Base-by-base conservation (phyloP, 2,329 filamentous ascomycete genomes). In the Venturia carpophila region DNA sequence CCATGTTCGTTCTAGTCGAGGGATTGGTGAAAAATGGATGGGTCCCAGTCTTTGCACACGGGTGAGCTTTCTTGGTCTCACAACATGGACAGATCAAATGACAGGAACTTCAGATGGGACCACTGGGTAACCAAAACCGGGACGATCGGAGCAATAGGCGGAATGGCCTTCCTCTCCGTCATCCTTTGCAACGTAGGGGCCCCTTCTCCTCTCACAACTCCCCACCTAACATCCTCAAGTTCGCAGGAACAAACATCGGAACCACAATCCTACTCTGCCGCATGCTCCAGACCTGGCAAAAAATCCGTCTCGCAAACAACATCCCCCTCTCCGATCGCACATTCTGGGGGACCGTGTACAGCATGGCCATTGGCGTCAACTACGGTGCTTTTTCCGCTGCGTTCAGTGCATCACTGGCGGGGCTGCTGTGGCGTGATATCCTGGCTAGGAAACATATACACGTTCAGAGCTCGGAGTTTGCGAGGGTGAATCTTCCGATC, bases 1-100 rank as follows among this genome's bases (percentile, higher is more conserved):
- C 82, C 67, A 91, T 91, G 88, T 91, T 91, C 67, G 80, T 91
- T 11, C 80, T 91, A 0, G 88, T 91, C 0, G 87, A 91, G 71
- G 87, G 82, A 0, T 75, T 91, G 1, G 87, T 89, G 0, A 89
- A 85, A 0, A 90, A 88, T 68, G 88, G 88, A 13, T 91, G 88
- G 88, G 84, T 91, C 0, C 81, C 83, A 0, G 86, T 90, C 0
- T 91, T 91, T 69, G 88, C 87, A 0, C 79, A 88, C 62, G 88
- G 87, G 1, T 58, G 19, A 58, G 52, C 21, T 4, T 5, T 37
- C 19, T n/a, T 5, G 9, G 2, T 10, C 5, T 24, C 27, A 10
- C 5, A 34, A 3, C 17, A 34, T 1, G 21, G 37, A 56, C 5
- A 37, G 11, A 21, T 11, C 27, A 1, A 37, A 7, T 34, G 13